These are phyloP conservation scores for Acanthamoeba quina DNA, from an alignment of 208 protist species.

Conservation along the genomic window DNA sequence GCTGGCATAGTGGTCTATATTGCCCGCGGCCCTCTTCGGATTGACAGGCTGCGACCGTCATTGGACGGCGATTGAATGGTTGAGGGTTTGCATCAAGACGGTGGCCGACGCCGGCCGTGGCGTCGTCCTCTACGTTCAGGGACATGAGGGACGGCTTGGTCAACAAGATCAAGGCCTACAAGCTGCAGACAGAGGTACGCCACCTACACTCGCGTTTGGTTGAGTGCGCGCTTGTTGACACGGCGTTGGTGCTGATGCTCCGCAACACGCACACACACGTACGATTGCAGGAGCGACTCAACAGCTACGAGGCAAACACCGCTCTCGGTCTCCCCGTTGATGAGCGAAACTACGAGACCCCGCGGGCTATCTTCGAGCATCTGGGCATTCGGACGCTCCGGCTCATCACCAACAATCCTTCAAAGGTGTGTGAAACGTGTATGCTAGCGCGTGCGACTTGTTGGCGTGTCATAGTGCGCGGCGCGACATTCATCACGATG, in stretches of 20 bases:
- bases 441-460: too few species aligned
- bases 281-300: background rate
- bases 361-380: constrained; percentile 27
- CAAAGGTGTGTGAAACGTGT: too few species aligned
- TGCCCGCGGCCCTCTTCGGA: too few species aligned
- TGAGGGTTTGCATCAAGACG: constrained; percentile 50
- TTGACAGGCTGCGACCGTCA: too few species aligned
- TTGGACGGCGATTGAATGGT: too few species aligned
- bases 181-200: constrained; percentile 70
- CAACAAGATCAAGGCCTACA: constrained; percentile 86
- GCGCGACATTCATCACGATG: too few species aligned
- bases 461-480: too few species aligned
- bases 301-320: constrained; percentile 65
- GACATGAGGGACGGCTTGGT: constrained; percentile 85
- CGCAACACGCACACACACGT: too few species aligned
- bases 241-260: background rate
- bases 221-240: background rate
- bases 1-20: too few species aligned
- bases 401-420: constrained; percentile 75
- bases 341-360: constrained; percentile 55
- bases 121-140: constrained; percentile 82
- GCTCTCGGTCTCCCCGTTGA: constrained; percentile 68
- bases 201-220: background rate
- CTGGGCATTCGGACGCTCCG: constrained; percentile 52
- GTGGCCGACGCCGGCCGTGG: constrained; percentile 74